These are phyloP conservation scores for Fusarium temperatum DNA, from an alignment of 2,329 filamentous ascomycete species.

Conservation along the genomic window DNA sequence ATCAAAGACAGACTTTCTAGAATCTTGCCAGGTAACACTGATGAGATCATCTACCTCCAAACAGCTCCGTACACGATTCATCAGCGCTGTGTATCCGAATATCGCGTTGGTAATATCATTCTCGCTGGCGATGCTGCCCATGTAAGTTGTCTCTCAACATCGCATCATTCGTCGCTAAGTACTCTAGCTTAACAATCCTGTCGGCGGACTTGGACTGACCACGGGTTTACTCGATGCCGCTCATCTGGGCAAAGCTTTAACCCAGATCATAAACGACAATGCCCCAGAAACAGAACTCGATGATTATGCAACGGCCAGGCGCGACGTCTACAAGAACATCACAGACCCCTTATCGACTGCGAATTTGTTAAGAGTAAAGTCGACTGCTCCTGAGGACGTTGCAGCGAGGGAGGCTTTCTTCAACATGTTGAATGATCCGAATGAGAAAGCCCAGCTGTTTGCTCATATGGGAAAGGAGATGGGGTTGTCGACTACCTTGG, in stretches of 20 bases:
- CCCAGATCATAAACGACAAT: fast-evolving
- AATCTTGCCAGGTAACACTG: not conserved
- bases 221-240: not conserved
- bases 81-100: not conserved
- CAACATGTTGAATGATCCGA: not conserved
- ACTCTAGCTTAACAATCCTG: not conserved
- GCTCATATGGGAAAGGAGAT: not conserved
- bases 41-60: not conserved
- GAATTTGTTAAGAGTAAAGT: not conserved
- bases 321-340: not conserved
- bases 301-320: not conserved
- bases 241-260: not conserved
- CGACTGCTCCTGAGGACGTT: not conserved
- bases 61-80: not conserved
- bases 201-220: not conserved
- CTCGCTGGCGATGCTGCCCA: not conserved
- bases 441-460: not conserved
- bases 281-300: not conserved
- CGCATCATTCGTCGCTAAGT: not conserved
- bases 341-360: not conserved
- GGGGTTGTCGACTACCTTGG: not conserved
- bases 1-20: not conserved
- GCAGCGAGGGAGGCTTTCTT: not conserved
- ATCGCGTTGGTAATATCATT: not conserved
- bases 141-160: not conserved